phyloP scores from a whole-genome alignment of 257 asterid genomes.

The Apocynum venetum region DNA sequence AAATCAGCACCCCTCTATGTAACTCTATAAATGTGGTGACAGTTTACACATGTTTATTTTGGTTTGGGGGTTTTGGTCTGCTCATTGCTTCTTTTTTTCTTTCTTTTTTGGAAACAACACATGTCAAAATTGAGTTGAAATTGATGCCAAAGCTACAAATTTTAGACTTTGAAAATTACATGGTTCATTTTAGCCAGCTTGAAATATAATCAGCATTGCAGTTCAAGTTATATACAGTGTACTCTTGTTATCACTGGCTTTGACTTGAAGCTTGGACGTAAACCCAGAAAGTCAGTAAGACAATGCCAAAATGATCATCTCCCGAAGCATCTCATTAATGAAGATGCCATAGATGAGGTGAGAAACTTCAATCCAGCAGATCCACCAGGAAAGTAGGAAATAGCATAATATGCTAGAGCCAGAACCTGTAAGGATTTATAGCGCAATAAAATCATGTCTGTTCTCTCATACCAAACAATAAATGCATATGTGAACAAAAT shows the following conservation, averaged over 20 bases:
- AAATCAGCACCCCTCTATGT: background rate
- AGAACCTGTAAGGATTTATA: slow-evolving; percentile 48
- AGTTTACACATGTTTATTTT: background rate
- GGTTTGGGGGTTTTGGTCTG: background rate
- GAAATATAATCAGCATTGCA: background rate
- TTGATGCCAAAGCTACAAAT: background rate
- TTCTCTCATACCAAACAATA: background rate
- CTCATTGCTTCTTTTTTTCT: background rate
- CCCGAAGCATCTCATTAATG: slow-evolving; percentile 69
- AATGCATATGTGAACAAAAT: background rate
- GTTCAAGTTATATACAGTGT: background rate
- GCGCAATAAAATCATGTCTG: slow-evolving; percentile 10
- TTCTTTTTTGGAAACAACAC: background rate
- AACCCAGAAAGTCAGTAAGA: background rate
- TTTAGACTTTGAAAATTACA: background rate
- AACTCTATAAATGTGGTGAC: no score
- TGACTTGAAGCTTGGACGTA: background rate
- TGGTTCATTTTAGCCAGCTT: background rate
- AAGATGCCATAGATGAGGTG: slow-evolving; percentile 67
- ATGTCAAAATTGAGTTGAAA: background rate
- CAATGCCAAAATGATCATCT: slow-evolving; percentile 37
- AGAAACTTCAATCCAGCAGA: slow-evolving; percentile 84
- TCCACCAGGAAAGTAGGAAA: slow-evolving; percentile 97
- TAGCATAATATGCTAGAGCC: slow-evolving; percentile 77
- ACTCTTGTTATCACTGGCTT: background rate